Evolutionary conservation across 352 stramenopile species (phyloP).

Genomic region (Phytophthora quininea): DNA sequence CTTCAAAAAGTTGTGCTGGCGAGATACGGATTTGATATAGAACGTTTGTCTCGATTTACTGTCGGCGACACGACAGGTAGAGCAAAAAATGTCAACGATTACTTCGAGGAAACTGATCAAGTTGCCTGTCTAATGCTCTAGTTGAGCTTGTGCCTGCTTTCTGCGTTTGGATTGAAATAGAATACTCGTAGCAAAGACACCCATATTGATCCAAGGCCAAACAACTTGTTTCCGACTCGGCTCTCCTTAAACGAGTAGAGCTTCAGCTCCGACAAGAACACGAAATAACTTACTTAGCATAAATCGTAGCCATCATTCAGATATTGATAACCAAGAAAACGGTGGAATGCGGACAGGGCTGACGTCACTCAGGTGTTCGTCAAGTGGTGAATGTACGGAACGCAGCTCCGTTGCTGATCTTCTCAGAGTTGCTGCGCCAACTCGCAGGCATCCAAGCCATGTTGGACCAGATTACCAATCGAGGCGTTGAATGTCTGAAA

Average conservation of each 20-base stretch:
- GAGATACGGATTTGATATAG: constrained; percentile 6
- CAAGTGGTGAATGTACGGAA: not conserved
- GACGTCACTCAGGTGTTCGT: not conserved
- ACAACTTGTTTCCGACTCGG: not conserved
- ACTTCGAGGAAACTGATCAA: constrained; percentile 8
- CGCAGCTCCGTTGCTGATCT: not conserved
- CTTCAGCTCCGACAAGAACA: not conserved
- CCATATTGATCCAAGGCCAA: not conserved
- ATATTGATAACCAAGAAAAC: too few species aligned
- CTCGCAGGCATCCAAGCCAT: not conserved
- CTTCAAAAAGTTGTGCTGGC: too few species aligned
- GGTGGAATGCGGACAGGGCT: too few species aligned
- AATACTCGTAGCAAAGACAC: not conserved
- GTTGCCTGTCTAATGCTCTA: constrained; percentile 12
- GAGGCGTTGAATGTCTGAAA: not conserved
- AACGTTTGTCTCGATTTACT: not conserved
- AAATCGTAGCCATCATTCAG: too few species aligned
- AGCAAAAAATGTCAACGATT: constrained; percentile 1
- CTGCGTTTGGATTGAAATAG: constrained; percentile 9
- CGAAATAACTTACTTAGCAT: not conserved
- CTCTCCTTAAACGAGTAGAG: not conserved
- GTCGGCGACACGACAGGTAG: constrained; percentile 7
- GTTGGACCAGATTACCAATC: not conserved
- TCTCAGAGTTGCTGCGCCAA: not conserved
- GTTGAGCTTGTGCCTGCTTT: constrained; percentile 1